Conservation (phyloP, 306 rosid species). For the Cicer yamashitae region DNA sequence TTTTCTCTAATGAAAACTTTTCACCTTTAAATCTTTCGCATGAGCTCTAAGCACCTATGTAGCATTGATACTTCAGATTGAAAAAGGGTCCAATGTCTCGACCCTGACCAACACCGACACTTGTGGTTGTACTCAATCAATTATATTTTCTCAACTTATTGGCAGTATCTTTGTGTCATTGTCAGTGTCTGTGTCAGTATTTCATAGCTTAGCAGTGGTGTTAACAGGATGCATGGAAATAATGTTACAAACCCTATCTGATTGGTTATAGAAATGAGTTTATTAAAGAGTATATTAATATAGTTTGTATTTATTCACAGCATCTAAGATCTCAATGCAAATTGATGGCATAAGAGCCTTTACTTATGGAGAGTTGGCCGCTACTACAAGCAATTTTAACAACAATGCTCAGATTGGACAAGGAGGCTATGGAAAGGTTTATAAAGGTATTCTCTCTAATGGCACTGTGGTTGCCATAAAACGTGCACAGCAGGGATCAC, state of each 20-base stretch:
- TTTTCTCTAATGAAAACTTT: not conserved
- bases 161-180: not conserved
- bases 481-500: conserved; percentile 84
- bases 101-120: no score
- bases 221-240: not conserved
- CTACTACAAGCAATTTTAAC: conserved; percentile 70
- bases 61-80: not conserved
- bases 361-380: conserved; percentile 63
- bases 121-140: not conserved
- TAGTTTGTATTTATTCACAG: conserved; percentile 51
- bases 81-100: not conserved
- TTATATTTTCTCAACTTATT: not conserved
- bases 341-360: conserved; percentile 72
- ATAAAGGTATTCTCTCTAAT: conserved; percentile 68
- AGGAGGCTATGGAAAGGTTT: conserved; percentile 89
- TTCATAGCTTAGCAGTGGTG: not conserved
- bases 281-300: not conserved
- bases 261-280: not conserved
- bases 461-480: conserved; percentile 78
- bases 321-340: conserved; percentile 59
- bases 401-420: conserved; percentile 66
- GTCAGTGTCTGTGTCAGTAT: not conserved
- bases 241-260: not conserved
- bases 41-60: not conserved
- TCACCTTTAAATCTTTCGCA: not conserved